Percentiles rank a stretch among this genome's conserved stretches.
phyloP scores from a whole-genome alignment of 1,284 basidiomycete species.

The Grifola frondosa region DNA sequence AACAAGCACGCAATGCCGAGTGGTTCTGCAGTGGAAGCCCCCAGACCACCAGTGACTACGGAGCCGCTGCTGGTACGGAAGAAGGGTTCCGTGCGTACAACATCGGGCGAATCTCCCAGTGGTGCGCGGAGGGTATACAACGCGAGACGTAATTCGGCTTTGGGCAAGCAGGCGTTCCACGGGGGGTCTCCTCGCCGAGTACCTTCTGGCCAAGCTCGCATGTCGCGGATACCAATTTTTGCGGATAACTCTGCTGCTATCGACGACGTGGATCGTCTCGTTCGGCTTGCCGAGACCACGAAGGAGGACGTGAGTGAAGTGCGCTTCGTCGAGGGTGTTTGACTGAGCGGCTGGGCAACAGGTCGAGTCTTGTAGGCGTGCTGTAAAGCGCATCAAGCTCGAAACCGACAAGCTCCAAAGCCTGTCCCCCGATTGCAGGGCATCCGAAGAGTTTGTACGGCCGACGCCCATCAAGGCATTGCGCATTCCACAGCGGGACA shows the following conservation, averaged over 20 bases:
- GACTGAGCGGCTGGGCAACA: conserved; percentile 31
- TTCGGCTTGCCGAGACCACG: conserved; percentile 53
- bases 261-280: conserved; percentile 39
- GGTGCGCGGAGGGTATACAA: conserved; percentile 41
- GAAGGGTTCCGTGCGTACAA: conserved; percentile 58
- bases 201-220: conserved; percentile 47
- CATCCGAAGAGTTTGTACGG: conserved; percentile 14
- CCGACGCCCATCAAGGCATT: conserved; percentile 57
- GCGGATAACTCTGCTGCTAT: conserved; percentile 5
- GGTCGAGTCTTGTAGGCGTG: conserved; percentile 65
- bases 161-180: conserved; percentile 21
- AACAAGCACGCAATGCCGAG: conserved; percentile 53
- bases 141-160: conserved; percentile 23
- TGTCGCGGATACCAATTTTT: conserved; percentile 17
- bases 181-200: conserved; percentile 47
- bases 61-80: conserved; percentile 82
- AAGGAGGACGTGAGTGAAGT: conserved; percentile 60
- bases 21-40: conserved; percentile 25
- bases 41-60: conserved; percentile 28
- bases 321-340: not conserved
- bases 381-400: conserved; percentile 68
- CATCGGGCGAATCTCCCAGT: conserved; percentile 38
- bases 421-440: conserved; percentile 10
- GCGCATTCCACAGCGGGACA: conserved; percentile 42
- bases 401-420: conserved; percentile 40